Base-by-base conservation (phyloP, 192 early-diverging fungal species). In the Gonapodya sp. region DNA sequence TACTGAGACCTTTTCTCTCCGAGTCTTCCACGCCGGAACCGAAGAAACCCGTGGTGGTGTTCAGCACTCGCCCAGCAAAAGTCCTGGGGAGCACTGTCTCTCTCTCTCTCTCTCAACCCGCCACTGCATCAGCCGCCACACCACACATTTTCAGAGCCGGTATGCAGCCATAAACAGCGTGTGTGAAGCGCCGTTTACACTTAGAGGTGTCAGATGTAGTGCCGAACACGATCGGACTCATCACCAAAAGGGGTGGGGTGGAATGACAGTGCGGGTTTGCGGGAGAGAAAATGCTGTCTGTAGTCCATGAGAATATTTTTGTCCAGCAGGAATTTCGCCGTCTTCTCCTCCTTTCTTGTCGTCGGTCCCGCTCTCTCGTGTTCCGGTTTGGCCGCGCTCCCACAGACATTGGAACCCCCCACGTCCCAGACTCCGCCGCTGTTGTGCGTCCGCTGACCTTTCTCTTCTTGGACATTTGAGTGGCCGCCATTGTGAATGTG, bases 381-480 rank as follows among this genome's bases (percentile, higher is more conserved):
- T 64, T 24, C 46, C 8, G 24, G 46, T 64, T 8, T 64, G 46
- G 8, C 8, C 8, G 24, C 46, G 24, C 46, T 64, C 24, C 46
- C 46, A 24, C 8, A 64, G 46, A n/a, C n/a, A 64, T 64, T 8
- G 24, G 8, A 8, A 16, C 46, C 46, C 8, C 46, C 46, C 46
- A 64, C 46, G 46, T 64, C 46, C 46, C 46, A 8, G 46, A 64
- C 46, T 24, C 8, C 46, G 8, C 46, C 46, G 46, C 46, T 24
- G 46, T 64, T 64, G 8, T 16, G 46, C 36, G 81, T 37, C 81
- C 78, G 81, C 83, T 84, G 84, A 91, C 91, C 86, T 92, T 92
- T 90, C 91, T 92, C 87, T 92, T 92, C 86, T 92, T 92, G 88
- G 87, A 89, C 81, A 92, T 92, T 82, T 92, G 90, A 79, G 89